Evolutionary conservation across 257 asterid species (phyloP), one percentile per base, ranked within the genome.

Genomic region (Eustoma russellianum): DNA sequence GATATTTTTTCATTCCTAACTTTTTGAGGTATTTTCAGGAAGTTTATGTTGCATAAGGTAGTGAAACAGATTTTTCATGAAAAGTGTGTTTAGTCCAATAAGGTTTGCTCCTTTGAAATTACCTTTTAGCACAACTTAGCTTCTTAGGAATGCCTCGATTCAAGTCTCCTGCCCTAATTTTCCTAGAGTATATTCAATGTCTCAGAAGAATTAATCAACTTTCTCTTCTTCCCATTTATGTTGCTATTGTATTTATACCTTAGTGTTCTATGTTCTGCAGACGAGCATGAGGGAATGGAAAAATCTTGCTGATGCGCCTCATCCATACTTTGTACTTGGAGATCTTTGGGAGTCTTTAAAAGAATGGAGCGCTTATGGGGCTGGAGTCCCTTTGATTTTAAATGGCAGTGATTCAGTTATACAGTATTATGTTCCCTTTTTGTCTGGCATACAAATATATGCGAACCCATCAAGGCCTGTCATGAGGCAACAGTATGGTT

Each of bases 321-420:
- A 70, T 62, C 92, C 96, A 5, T 84, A 70, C 78, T 91, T 87
- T 69, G 64, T 75, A 57, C 93, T 91, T 13, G 88, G 87, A 48
- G 96, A 91, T 72, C 96, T 91, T 55, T 91, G 96, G 98, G 98
- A 91, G 43, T 75, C 88, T 61, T 91, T 84, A 52, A 73, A 83
- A 56, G 98, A 91, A 71, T 87, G 96, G 96, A 91, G 98, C 72
- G 95, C 83, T 4, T 91, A 91, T 72, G 96, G 98, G 53, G 98
- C 78, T 48, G 96, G 90, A 63, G 98, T 91, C 52, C 98, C 96
- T 45, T 75, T 91, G 45, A 59, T 80, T 63, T 73, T 83, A 72
- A 72, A 76, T 62, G 92, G 79, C 68, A 72, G 58, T 44, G 92
- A 82, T 72, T 80, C 85, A 5, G 94, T 91, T 59, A 74, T 86